Base-by-base conservation (phyloP, 176 grass and related monocot genomes). In the Carex kokanica region DNA sequence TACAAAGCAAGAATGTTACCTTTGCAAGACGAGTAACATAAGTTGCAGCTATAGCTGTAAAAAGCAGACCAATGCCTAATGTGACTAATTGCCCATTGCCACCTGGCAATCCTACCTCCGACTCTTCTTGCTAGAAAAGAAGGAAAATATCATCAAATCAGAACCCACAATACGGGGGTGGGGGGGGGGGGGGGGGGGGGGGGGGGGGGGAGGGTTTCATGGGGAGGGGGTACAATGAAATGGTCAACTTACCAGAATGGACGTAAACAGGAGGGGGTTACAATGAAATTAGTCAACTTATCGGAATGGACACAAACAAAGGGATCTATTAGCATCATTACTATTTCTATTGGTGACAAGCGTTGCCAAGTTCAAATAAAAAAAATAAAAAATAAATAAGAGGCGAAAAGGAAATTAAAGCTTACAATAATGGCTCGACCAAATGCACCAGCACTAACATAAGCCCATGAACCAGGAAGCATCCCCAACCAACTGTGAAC, bases 391-490 rank as follows among this genome's bases (percentile, higher is more conserved):
- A 23, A 20, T 13, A 15, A 81, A 81, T 25, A 49, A 65, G 17
- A 27, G 47, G 60, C 2, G 4, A 43, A 62, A 43, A 41, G 27
- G 9, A 81, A 81, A 41, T 36, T 83, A 31, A 45, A 92, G 86
- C 96, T 93, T 85, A 99, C 96, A 85, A 99, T 99, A 86, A 99
- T 89, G 75, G 93, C 96, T 89, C 96, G 82, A 31, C 96, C 96
- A 61, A 99, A 99, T 89, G 96, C 96, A 88, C 93, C 96, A 86
- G 96, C 96, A 57, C 96, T 99, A 62, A 99, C 96, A 90, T 99
- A 99, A 69, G 96, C 96, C 96, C 96, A 99, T 60, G 96, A 85
- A 79, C 96, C 96, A 66, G 96, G 96, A 89, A 99, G 96, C 96
- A 99, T 99, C 56, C 96, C 96, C 88, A 99, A 90, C 96, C 96